Evolutionary conservation across 371 early-diverging fungal genomes (phyloP).

Genomic region (Cokeromyces recurvatus): DNA sequence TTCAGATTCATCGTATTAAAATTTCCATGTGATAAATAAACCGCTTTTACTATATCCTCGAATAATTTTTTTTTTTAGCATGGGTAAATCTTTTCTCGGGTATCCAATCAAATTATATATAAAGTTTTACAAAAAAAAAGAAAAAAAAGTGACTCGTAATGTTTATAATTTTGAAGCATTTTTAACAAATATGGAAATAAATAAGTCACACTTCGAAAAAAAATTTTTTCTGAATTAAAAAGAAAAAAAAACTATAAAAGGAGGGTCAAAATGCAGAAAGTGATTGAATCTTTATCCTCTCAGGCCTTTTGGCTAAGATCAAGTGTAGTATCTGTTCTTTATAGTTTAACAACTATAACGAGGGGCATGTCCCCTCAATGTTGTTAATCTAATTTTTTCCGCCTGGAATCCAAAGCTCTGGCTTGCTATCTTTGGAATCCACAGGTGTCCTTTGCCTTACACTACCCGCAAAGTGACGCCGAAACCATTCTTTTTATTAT

Average conservation of each 20-base stretch:
- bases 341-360: constrained; percentile 71
- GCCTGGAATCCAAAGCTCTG: constrained; percentile 31
- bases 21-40: no score
- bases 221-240: no score
- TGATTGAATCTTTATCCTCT: constrained; percentile 48
- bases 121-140: no score
- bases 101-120: no score
- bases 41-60: no score
- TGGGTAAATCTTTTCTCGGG: no score
- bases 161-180: no score
- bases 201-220: no score
- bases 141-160: no score
- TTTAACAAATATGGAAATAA: no score
- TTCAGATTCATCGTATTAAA: no score
- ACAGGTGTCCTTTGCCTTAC: constrained; percentile 41
- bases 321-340: constrained; percentile 84
- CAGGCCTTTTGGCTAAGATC: constrained; percentile 78
- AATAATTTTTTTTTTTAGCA: no score
- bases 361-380: constrained; percentile 37
- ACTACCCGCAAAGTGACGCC: constrained; percentile 36
- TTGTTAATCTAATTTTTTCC: constrained; percentile 58
- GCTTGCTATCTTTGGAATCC: constrained; percentile 31
- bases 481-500: constrained; percentile 13
- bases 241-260: constrained; percentile 26
- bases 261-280: constrained; percentile 9